Base-by-base conservation (phyloP, 164 flowering plant genomes). In the Tinospora cordifolia region DNA sequence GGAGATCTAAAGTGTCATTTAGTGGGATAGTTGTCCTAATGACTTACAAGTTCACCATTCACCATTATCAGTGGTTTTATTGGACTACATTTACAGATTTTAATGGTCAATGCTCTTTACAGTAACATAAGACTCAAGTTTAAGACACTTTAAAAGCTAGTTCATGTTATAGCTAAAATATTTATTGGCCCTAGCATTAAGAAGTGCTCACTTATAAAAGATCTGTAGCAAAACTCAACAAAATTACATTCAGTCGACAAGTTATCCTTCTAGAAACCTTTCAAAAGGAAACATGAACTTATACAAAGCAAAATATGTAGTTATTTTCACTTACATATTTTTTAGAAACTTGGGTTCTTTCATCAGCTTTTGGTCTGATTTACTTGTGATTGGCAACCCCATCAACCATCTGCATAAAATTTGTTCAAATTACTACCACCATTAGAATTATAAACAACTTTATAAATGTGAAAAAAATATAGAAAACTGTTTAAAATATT, bases 361-460 rank as follows among this genome's bases (percentile, higher is more conserved):
- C 30, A 10, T 40, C 46, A 39, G 40, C 12, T 40, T 67, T 54
- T 40, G 47, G 5, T 59, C 58, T 4, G 69, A 51, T 6, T 57
- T 68, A 21, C 72, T 63, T 34, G 15, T 34, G 6, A 22, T 30
- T n/a, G 70, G 71, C 27, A 71, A 65, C 63, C 75, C 75, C 75
- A 71, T 75, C 66, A 75, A 68, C 75, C 78, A 75, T 69, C 78
- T 75, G 69, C 65, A 49, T 66, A 46, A 17, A 58, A 47, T 49
- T 66, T 24, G 59, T 26, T 10, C 40, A 57, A 34, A 22, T 54
- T 0, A 8, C 34, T 19, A 34, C 24, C 25, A 47, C 19, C 0
- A 14, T 14, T 9, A 58, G 24, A n/a, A 57, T 8, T 30, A 25
- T 25, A 44, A 54, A 36, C 24, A 24, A 54, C 21, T 5, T 34